Evolutionary conservation across 2,329 filamentous ascomycete genomes (phyloP), one percentile per base, ranked within the genome.

Genomic region (Exutisphaerella laricina): DNA sequence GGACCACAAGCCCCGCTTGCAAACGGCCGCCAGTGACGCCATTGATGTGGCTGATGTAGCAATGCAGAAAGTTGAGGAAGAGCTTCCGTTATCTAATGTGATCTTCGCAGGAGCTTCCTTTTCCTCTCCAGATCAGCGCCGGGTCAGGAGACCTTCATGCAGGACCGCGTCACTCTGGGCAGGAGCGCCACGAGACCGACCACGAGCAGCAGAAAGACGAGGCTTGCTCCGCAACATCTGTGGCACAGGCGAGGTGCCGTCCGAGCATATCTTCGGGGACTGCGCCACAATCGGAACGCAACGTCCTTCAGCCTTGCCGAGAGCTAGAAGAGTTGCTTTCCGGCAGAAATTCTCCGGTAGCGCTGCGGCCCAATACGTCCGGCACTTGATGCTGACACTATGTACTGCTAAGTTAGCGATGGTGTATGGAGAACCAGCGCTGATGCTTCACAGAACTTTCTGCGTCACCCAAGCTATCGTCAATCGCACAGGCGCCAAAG

Each of bases 101-200:
- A 49, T 49, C 43, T 43, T 39, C 43, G 34, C 26, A 34, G 26
- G 26, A 41, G 31, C 18, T 47, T 35, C 38, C 38, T 18, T 35
- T 25, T 47, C 30, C 16, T 22, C 25, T 17, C 23, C 21, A 38
- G 49, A 52, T 52, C 44, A 41, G 44, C 46, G 25, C 34, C 23
- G 16, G 41, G 44, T 43, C 45, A 45, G 41, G 35, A 38, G 39
- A 49, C 41, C 18, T 12, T 30, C 39, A 32, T 49, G 49, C 49
- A 50, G 42, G 47, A 52, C 46, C 49, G 40, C 49, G 49, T 52
- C 46, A 51, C 45, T 45, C 41, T 45, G 20, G 30, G 37, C 37
- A 18, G 33, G 41, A 48, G 28, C 7, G 18, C 23, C 41, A 39
- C 9, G 23, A 22, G 36, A 35, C 39, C 34, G 14, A 26, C 23